Base-by-base conservation (phyloP, 768 basidiomycete species). In the Saitozyma podzolica region DNA sequence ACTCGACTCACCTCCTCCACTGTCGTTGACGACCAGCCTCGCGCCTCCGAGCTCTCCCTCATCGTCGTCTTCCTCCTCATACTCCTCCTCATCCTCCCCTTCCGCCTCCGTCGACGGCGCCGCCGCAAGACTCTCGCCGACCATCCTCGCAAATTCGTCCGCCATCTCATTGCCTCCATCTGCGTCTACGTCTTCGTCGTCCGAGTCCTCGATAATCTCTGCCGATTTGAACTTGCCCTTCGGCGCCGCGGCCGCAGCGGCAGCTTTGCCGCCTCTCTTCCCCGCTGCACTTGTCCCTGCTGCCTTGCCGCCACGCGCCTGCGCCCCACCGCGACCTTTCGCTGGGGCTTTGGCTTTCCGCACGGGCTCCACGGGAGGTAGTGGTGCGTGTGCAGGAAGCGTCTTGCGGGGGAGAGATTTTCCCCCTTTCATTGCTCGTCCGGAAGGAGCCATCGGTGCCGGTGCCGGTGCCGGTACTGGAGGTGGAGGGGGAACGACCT, bases 121-220 rank as follows among this genome's bases (percentile, higher is more conserved):
- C n/a, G 50, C 67, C n/a, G 74, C 74, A 47, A 75, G 40, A 43
- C 63, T 64, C 62, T 72, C 43, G 9, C 67, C 74, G 1, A 75
- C 43, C 59, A 75, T n/a, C 62, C 53, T 62, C 2, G 74, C 74
- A 58, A 75, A 75, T 40, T 75, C 74, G 48, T 75, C 73, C 3
- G 68, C 59, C 43, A 64, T 63, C 17, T 49, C 59, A 4, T 47
- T 58, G 7, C 43, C 54, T 40, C 58, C 63, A 8, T 55, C 54
- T 19, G 66, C 67, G 3, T 20, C 56, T 14, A 41, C 58, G 8
- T 40, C 56, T 51, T 75, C 73, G 47, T 70, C 74, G 48, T 75
- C 74, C 19, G 74, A 75, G 54, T 75, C 74, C 39, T 72, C 71
- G 29, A 75, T 75, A 39, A 68, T 66, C 41, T 70, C 73, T 1